Percentiles rank a stretch among this genome's conserved stretches.
phyloP scores from a whole-genome alignment of 1,284 basidiomycete genomes.

The Boletus sp. region DNA sequence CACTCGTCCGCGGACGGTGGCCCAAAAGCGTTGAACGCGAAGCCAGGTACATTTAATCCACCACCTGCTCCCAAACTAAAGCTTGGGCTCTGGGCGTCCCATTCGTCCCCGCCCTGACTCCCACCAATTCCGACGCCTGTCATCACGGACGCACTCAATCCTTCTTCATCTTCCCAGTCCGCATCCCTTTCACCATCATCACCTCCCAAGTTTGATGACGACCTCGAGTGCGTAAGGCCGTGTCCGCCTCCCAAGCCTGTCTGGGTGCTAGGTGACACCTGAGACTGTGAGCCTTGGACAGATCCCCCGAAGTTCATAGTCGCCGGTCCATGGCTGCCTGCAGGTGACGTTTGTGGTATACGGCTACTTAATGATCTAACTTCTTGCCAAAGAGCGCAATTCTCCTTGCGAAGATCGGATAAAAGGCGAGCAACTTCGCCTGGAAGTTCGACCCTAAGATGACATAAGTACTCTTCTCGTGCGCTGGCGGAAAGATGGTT shows the following conservation, averaged over 20 bases:
- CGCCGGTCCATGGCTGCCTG: conserved; percentile 7
- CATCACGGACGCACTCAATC: conserved; percentile 17
- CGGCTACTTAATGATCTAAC: conserved; percentile 43
- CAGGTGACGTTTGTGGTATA: conserved; percentile 28
- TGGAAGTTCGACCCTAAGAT: conserved; percentile 69
- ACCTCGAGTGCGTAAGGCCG: conserved; percentile 29
- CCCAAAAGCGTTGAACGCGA: conserved; percentile 20
- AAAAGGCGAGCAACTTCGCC: conserved; percentile 77
- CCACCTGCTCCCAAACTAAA: conserved; percentile 20
- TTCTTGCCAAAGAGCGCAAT: conserved; percentile 50
- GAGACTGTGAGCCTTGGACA: conserved; percentile 15
- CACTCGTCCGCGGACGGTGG: conserved; percentile 28
- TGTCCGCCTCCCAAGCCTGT: conserved; percentile 23
- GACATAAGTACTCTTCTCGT: background rate
- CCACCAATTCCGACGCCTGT: conserved; percentile 24
- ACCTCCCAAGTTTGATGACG: conserved; percentile 34
- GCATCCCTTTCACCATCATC: conserved; percentile 34
- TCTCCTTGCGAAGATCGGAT: conserved; percentile 68
- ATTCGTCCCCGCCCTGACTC: conserved; percentile 26
- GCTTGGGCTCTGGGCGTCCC: conserved; percentile 26
- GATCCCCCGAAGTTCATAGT: conserved; percentile 14
- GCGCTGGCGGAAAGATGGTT: background rate
- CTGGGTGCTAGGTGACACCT: conserved; percentile 11
- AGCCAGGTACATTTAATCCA: conserved; percentile 20
- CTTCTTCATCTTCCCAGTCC: conserved; percentile 38